Base-by-base conservation (phyloP, 225 moss, liverwort and hornwort species). In the Rhytidiadelphus loreus region DNA sequence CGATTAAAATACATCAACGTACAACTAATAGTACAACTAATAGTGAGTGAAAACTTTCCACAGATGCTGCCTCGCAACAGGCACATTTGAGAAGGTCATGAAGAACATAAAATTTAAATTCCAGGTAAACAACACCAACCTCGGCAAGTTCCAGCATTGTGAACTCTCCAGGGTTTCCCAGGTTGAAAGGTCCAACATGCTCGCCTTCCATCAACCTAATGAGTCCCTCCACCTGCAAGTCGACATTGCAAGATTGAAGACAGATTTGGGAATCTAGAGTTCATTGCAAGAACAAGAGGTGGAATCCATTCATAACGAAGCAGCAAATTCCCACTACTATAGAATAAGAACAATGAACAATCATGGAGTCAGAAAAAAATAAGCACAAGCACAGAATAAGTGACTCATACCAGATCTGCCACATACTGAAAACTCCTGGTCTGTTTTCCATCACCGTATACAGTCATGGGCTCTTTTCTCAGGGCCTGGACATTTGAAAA, bases 341-440 rank as follows among this genome's bases (percentile, higher is more conserved):
- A 17, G n/a, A 88, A 81, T 35, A 48, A 71, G 60, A 41, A 82
- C 41, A 90, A 50, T 25, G 60, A 41, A 82, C 41, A 90, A 50
- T 25, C 12, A 33, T 16, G 29, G 37, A 65, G 22, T 44, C 33
- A 73, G 13, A 5, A 28, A 68, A 32, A 68, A 30, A 43, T 22
- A 43, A 69, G 32, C 57, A 65, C 22, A 84, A 65, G 30, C 20
- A 29, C 9, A 69, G 24, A 53, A 58, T 23, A 46, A 86, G 35
- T 60, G 35, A 75, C 64, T 77, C 39, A 52, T 92, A 94, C 94
- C 92, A 94, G 73, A 87, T 94, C 94, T n/a, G 92, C 92, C 46
- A 94, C 94, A n/a, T 92, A 94, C 80, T 94, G 94, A 87, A 94
- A 94, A 85, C 90, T 88, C 76, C 94, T 91, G 11, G 94, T 94